Evolutionary conservation across 2,329 filamentous ascomycete species (phyloP).

Genomic region (Paraphoma sp.): DNA sequence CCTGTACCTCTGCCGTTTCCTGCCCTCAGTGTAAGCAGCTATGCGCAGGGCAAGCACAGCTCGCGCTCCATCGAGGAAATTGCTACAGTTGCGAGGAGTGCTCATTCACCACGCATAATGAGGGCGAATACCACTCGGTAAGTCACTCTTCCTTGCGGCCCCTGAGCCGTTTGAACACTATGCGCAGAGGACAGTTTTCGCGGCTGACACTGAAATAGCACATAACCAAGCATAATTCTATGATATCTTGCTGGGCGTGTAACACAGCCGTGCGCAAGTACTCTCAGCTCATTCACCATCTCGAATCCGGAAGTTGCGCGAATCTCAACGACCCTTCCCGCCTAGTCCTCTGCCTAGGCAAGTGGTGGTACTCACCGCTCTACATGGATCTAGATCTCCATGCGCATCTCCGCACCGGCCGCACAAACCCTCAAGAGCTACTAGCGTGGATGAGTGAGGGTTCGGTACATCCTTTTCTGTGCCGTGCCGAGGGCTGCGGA

Average conservation of each 20-base stretch:
- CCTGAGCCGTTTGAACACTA: neutral
- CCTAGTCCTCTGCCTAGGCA: conserved; percentile 32
- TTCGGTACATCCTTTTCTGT: conserved; percentile 37
- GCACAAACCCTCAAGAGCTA: conserved; percentile 27
- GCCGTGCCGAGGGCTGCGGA: conserved; percentile 30
- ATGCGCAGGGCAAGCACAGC: conserved; percentile 24
- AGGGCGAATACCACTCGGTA: conserved; percentile 32
- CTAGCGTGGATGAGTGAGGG: conserved; percentile 31
- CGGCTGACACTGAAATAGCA: conserved; percentile 20
- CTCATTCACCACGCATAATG: conserved; percentile 23
- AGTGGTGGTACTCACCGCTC: conserved; percentile 42
- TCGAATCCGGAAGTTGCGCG: conserved; percentile 69
- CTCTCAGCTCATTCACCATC: conserved; percentile 38
- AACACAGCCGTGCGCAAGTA: conserved; percentile 26
- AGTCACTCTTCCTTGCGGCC: conserved; percentile 1
- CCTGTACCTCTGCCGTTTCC: conserved; percentile 21
- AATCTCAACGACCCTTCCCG: conserved; percentile 65
- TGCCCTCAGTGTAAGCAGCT: conserved; percentile 27
- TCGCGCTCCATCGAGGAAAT: conserved; percentile 25
- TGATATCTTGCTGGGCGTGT: conserved; percentile 37
- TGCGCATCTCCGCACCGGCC: conserved; percentile 34
- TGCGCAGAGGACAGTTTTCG: neutral
- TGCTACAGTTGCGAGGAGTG: conserved; percentile 35
- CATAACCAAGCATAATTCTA: conserved; percentile 34
- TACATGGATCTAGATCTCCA: conserved; percentile 47